Conservation (phyloP, 306 rosid species). For the Vigna nakashimae region DNA sequence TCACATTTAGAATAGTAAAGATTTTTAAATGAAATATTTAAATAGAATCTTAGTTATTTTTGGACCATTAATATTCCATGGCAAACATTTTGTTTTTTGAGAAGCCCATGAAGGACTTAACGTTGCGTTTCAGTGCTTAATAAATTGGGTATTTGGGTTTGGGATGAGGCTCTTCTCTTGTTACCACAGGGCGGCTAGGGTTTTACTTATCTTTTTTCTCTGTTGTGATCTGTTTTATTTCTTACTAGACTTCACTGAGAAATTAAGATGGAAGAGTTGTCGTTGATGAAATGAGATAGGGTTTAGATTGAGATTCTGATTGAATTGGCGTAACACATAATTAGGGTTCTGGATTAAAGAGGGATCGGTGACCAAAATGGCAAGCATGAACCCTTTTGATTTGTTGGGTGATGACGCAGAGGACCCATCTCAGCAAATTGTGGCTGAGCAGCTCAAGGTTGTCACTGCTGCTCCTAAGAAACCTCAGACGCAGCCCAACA, state of each 20-base stretch:
- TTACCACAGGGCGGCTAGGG: conserved; percentile 34
- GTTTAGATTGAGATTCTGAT: not conserved
- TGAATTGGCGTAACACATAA: not conserved
- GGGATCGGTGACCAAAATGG: conserved; percentile 46
- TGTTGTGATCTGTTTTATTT: not conserved
- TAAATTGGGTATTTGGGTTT: conserved; percentile 36
- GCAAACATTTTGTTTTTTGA: not conserved
- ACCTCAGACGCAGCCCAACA: conserved; percentile 44
- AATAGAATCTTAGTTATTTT: no score
- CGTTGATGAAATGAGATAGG: conserved; percentile 45
- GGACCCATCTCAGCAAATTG: conserved; percentile 64
- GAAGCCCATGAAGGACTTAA: not conserved
- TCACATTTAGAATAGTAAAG: no score
- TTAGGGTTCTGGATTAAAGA: not conserved
- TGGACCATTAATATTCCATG: no score
- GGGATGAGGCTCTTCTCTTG: conserved; percentile 20
- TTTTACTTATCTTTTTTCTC: not conserved
- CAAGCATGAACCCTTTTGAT: conserved; percentile 74
- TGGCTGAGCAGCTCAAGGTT: conserved; percentile 54
- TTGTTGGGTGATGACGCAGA: conserved; percentile 80
- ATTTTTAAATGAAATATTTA: no score
- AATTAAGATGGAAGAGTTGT: conserved; percentile 42
- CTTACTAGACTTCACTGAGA: not conserved
- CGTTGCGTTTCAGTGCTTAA: not conserved
- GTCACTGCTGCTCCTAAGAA: conserved; percentile 44